Percentiles rank a stretch among this genome's conserved stretches.
Evolutionary conservation across 2,329 filamentous ascomycete genomes (phyloP).

Genomic region (Bisporella sp.): DNA sequence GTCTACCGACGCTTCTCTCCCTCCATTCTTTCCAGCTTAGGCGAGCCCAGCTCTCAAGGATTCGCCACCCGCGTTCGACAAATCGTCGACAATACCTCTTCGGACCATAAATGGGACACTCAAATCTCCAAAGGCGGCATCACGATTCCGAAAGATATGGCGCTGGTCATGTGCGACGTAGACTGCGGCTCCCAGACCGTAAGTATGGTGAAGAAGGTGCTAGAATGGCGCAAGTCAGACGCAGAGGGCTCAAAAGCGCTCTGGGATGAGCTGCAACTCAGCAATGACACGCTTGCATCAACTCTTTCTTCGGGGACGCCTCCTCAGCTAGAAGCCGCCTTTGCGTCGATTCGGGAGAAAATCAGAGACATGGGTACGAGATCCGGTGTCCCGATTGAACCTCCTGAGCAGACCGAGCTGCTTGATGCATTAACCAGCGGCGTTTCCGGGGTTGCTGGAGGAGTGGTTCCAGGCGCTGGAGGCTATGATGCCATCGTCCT

Average conservation of each 20-base stretch:
- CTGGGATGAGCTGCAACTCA: conserved; percentile 68
- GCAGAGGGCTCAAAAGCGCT: conserved; percentile 57
- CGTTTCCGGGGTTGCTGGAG: conserved; percentile 22
- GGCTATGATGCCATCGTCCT: conserved; percentile 87
- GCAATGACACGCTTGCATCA: conserved; percentile 64
- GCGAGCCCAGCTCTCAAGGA: conserved; percentile 55
- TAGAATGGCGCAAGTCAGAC: conserved; percentile 69
- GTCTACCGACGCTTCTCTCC: conserved; percentile 91
- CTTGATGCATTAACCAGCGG: conserved; percentile 52
- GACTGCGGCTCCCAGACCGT: conserved; percentile 91
- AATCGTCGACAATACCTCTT: conserved; percentile 48
- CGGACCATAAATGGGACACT: conserved; percentile 64
- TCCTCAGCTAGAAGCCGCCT: conserved; percentile 37
- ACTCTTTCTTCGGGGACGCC: conserved; percentile 48
- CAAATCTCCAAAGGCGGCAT: conserved; percentile 65
- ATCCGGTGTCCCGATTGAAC: conserved; percentile 83
- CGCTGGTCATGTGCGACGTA: conserved; percentile 90
- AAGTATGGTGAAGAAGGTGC: conserved; percentile 88
- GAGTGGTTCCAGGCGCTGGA: conserved; percentile 70
- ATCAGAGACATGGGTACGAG: conserved; percentile 70
- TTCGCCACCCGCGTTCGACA: conserved; percentile 61
- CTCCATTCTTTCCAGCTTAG: conserved; percentile 57
- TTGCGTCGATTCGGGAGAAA: conserved; percentile 47
- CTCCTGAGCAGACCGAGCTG: conserved; percentile 73
- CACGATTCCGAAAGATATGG: conserved; percentile 63